These are phyloP conservation scores for Calocera cornea DNA, from an alignment of 768 basidiomycete species.

Conservation along the genomic window DNA sequence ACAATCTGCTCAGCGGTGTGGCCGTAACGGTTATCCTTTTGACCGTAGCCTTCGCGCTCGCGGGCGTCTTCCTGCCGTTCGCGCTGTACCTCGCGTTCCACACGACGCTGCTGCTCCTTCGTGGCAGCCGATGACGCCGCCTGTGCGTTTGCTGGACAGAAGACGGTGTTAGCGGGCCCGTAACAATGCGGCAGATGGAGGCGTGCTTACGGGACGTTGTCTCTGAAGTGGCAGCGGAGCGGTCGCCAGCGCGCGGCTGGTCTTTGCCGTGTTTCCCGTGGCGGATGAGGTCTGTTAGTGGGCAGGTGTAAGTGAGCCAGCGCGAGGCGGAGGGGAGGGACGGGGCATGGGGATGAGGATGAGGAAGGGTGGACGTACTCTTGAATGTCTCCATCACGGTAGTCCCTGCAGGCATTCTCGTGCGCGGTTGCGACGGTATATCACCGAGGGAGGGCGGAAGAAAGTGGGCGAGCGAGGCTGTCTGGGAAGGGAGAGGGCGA, in stretches of 20 bases:
- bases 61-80: slow-evolving; percentile 23
- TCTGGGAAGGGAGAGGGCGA: no score
- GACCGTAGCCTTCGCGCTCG: slow-evolving; percentile 23
- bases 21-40: slow-evolving; percentile 21
- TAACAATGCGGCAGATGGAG: background rate
- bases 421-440: slow-evolving; percentile 5
- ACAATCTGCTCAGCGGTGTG: slow-evolving; percentile 51
- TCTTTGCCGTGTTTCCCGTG: slow-evolving; percentile 53
- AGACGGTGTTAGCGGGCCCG: background rate
- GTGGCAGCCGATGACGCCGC: background rate
- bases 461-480: background rate
- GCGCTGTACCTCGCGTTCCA: slow-evolving; percentile 21
- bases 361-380: slow-evolving; percentile 48
- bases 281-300: slow-evolving; percentile 56
- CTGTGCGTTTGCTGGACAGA: background rate
- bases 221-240: slow-evolving; percentile 14
- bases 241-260: slow-evolving; percentile 12
- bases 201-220: slow-evolving; percentile 14
- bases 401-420: slow-evolving; percentile 1
- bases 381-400: slow-evolving; percentile 74
- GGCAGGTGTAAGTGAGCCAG: slow-evolving; percentile 7
- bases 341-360: slow-evolving; percentile 16
- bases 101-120: slow-evolving; percentile 24
- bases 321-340: slow-evolving; percentile 11
- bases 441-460: slow-evolving; percentile 8